Conservation (phyloP, 1,139 yeast genomes). For the Suhomyces kunorum region DNA sequence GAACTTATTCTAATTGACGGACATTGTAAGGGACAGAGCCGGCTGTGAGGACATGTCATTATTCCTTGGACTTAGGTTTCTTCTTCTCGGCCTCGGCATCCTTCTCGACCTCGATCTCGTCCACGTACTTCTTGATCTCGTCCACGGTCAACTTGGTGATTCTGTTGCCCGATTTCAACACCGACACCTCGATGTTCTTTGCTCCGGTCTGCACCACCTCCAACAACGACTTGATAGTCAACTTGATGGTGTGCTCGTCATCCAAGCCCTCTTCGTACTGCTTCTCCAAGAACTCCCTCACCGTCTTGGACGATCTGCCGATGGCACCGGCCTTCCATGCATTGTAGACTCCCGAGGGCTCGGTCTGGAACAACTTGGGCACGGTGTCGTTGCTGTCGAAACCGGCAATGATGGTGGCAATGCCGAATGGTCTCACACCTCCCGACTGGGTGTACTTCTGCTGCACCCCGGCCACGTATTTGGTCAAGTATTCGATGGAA, state of each 20-base stretch:
- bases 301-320: conserved; percentile 94
- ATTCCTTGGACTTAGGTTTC: conserved; percentile 56
- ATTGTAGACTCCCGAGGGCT: conserved; percentile 95
- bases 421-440: conserved; percentile 94
- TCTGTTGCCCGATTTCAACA: conserved; percentile 68
- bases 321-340: conserved; percentile 99
- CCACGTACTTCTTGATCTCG: conserved; percentile 73
- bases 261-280: conserved; percentile 73
- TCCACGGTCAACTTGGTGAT: conserved; percentile 64
- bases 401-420: conserved; percentile 93
- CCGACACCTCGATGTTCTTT: conserved; percentile 89
- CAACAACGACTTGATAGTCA: conserved; percentile 81
- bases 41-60: too few relatives aligned
- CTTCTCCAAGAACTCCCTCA: conserved; percentile 92
- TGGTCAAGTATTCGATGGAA: conserved; percentile 86
- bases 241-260: conserved; percentile 74
- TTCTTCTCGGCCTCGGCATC: conserved; percentile 87
- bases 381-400: conserved; percentile 81
- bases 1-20: too few relatives aligned
- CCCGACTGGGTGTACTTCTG: conserved; percentile 98
- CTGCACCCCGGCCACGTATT: conserved; percentile 95
- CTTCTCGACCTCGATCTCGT: conserved; percentile 87
- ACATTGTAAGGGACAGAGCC: too few relatives aligned
- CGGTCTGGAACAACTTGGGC: conserved; percentile 91
- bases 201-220: conserved; percentile 99